A percentile compares a stretch with the other conserved stretches of the same genome.
phyloP scores from a whole-genome alignment of 1,139 yeast species.

The Candida frijolesensis region DNA sequence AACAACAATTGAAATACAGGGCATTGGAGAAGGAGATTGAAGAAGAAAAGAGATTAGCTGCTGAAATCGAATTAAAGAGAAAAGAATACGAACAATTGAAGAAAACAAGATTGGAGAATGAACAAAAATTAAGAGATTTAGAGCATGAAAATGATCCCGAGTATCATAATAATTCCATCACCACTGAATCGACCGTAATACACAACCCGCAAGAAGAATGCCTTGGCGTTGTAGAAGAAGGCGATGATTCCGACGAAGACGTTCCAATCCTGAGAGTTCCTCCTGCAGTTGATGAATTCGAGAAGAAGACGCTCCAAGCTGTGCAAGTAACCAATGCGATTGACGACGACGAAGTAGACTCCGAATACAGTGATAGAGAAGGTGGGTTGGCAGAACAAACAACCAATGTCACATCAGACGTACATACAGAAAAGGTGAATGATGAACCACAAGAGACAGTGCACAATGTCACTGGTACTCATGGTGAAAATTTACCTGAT shows the following conservation, averaged over 20 bases:
- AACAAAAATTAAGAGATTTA: constrained; percentile 20
- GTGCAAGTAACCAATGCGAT: constrained; percentile 1
- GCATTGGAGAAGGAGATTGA: constrained; percentile 30
- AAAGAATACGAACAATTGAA: constrained; percentile 34
- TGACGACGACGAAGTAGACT: constrained; percentile 4
- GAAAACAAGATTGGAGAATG: constrained; percentile 20
- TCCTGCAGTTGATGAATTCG: constrained; percentile 12
- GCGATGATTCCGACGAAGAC: constrained; percentile 11
- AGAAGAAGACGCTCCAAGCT: constrained; percentile 5
- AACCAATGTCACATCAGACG: neutral
- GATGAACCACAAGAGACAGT: neutral
- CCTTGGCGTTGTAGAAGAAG: constrained; percentile 4
- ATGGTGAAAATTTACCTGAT: neutral
- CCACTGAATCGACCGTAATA: constrained; percentile 9
- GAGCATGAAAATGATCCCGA: constrained; percentile 10
- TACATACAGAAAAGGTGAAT: neutral
- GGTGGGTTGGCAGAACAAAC: constrained; percentile 2
- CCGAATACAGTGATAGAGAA: neutral
- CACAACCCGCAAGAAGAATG: constrained; percentile 4
- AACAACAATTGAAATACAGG: constrained; percentile 16
- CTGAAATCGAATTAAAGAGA: constrained; percentile 33
- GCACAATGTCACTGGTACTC: neutral
- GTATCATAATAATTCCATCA: constrained; percentile 1
- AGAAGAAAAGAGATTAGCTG: constrained; percentile 33
- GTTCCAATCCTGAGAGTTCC: constrained; percentile 11